Evolutionary conservation across 805 yeast genomes (phyloP).

Genomic region (Sugiyamaella boreocaroliniensis): DNA sequence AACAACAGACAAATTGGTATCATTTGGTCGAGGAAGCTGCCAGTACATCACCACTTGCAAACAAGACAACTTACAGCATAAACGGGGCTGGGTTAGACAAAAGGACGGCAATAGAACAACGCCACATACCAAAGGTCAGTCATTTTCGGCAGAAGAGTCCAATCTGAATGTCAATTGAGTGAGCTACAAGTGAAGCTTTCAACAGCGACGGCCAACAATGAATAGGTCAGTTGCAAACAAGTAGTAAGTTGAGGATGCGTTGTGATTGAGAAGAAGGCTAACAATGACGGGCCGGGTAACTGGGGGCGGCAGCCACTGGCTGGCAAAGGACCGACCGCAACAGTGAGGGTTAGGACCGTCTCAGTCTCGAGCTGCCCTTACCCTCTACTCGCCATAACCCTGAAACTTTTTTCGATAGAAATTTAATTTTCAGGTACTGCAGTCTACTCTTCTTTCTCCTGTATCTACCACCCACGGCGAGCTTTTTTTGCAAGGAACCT

Average conservation of each 20-base stretch:
- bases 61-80: constrained; percentile 47
- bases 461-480: constrained; percentile 26
- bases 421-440: not conserved
- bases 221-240: not conserved
- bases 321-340: too few relatives aligned
- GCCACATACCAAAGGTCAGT: constrained; percentile 66
- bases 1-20: too few relatives aligned
- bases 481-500: constrained; percentile 33
- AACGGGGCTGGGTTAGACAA: constrained; percentile 48
- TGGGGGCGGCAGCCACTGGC: not conserved
- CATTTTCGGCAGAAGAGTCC: constrained; percentile 34
- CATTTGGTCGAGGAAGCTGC: too few relatives aligned
- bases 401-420: not conserved
- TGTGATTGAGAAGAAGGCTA: not conserved
- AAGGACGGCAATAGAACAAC: not conserved
- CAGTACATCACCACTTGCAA: not conserved
- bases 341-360: too few relatives aligned
- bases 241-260: not conserved
- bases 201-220: not conserved
- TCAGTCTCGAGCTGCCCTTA: too few relatives aligned
- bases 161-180: not conserved
- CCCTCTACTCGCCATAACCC: not conserved
- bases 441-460: not conserved
- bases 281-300: not conserved
- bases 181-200: not conserved